phyloP scores from a whole-genome alignment of 305 asterid species.

The Fraxinus sp. region DNA sequence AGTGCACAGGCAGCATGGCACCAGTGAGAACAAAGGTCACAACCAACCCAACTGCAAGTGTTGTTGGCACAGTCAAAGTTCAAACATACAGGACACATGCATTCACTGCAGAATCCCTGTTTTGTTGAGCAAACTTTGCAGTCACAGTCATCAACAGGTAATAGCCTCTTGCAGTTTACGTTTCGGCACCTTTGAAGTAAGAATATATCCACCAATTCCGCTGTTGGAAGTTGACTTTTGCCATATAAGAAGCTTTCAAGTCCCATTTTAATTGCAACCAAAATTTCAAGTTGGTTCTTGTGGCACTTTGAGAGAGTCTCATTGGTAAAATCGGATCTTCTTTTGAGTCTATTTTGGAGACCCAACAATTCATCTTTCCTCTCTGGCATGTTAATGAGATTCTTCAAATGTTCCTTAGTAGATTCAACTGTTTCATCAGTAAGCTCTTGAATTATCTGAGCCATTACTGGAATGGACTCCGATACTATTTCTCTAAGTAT shows the following conservation, averaged over 20 bases:
- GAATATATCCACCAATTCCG: conserved; percentile 75
- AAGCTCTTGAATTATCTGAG: conserved; percentile 75
- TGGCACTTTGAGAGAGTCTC: conserved; percentile 79
- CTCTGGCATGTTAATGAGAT: conserved; percentile 47
- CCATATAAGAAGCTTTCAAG: conserved; percentile 53
- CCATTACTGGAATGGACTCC: conserved; percentile 70
- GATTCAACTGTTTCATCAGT: conserved; percentile 73
- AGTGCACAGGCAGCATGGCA: conserved; percentile 90
- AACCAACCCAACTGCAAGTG: conserved; percentile 96
- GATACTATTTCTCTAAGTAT: conserved; percentile 75
- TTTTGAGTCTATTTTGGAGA: conserved; percentile 70
- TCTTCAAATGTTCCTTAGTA: conserved; percentile 59
- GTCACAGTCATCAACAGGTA: conserved; percentile 95
- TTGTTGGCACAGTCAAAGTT: conserved; percentile 88
- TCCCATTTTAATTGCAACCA: conserved; percentile 77
- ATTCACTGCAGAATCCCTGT: conserved; percentile 91
- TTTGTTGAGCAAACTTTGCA: conserved; percentile 86
- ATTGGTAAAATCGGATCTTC: conserved; percentile 73
- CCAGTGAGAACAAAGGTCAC: conserved; percentile 97
- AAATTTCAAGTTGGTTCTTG: conserved; percentile 66
- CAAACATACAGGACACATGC: conserved; percentile 94
- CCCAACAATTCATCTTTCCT: conserved; percentile 58
- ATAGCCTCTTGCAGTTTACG: conserved; percentile 62
- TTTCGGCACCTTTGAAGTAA: conserved; percentile 82
- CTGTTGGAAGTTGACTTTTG: conserved; percentile 42